These are phyloP conservation scores for Gossypium turneri DNA, from an alignment of 345 rosid species.

Conservation along the genomic window DNA sequence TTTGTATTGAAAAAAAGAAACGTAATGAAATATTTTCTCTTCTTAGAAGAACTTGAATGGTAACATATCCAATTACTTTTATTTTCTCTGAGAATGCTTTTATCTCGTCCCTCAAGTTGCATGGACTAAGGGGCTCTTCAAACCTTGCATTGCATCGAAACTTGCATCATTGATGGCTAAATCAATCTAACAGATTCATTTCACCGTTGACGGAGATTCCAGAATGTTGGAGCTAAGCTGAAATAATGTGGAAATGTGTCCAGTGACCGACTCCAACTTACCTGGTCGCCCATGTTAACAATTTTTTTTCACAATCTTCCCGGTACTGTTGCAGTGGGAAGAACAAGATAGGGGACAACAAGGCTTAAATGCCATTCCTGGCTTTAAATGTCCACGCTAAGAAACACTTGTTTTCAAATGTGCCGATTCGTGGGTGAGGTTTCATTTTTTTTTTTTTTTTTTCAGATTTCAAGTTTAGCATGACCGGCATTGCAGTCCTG, in stretches of 20 bases:
- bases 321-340: background rate
- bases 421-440: background rate
- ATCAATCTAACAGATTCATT: background rate
- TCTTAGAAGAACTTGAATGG: background rate
- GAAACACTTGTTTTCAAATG: background rate
- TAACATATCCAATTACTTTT: background rate
- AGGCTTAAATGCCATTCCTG: background rate
- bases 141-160: background rate
- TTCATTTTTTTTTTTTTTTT: background rate
- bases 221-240: background rate
- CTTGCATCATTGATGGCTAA: background rate
- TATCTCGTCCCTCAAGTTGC: too few relatives aligned
- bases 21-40: background rate
- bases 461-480: conserved; percentile 1
- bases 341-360: background rate
- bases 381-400: background rate
- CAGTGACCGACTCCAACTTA: background rate
- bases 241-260: background rate
- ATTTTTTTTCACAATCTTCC: background rate
- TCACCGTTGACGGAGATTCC: background rate
- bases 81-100: background rate
- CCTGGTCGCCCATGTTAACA: background rate
- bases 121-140: too few relatives aligned
- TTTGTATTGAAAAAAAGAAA: background rate
- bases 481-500: background rate